Evolutionary conservation across 1,139 yeast genomes (phyloP).

Genomic region (Geotrichum klebahnii): DNA sequence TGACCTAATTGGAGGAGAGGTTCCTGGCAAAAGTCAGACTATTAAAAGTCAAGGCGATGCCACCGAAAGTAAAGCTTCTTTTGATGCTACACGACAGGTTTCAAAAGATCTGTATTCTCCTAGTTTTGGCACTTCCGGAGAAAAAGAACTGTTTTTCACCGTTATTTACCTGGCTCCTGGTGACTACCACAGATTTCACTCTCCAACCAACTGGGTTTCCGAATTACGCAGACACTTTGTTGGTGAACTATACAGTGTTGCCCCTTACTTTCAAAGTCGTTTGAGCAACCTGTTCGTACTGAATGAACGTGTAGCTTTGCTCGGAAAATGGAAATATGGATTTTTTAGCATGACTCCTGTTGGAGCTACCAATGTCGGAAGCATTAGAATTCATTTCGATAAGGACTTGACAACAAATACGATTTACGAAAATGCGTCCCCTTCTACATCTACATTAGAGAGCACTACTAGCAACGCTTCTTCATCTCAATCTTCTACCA

Average conservation of each 20-base stretch:
- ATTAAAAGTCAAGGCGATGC: conserved; percentile 39
- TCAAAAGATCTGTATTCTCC: conserved; percentile 32
- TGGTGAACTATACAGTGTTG: conserved; percentile 92
- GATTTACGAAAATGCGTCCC: conserved; percentile 48
- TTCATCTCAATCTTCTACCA: conserved; percentile 13
- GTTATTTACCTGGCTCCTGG: conserved; percentile 97
- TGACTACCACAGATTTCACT: conserved; percentile 94
- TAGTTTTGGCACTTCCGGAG: conserved; percentile 31
- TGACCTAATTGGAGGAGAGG: conserved; percentile 55
- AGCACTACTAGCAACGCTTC: conserved; percentile 9
- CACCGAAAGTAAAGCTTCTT: conserved; percentile 26
- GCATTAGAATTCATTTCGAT: conserved; percentile 88
- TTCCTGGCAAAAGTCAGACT: conserved; percentile 21
- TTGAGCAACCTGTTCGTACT: conserved; percentile 82
- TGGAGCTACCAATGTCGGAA: conserved; percentile 98
- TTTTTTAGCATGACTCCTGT: conserved; percentile 98
- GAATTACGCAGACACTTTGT: conserved; percentile 91
- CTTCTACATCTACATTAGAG: conserved; percentile 7
- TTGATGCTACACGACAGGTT: conserved; percentile 27
- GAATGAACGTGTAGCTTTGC: conserved; percentile 90
- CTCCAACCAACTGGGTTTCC: conserved; percentile 95
- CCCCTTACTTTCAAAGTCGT: conserved; percentile 90
- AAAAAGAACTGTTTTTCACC: conserved; percentile 72
- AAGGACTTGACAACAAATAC: conserved; percentile 83
- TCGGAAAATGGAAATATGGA: conserved; percentile 96